Evolutionary conservation across 1,139 yeast genomes (phyloP).

Genomic region (Nakaseomyces uthaithaninus): DNA sequence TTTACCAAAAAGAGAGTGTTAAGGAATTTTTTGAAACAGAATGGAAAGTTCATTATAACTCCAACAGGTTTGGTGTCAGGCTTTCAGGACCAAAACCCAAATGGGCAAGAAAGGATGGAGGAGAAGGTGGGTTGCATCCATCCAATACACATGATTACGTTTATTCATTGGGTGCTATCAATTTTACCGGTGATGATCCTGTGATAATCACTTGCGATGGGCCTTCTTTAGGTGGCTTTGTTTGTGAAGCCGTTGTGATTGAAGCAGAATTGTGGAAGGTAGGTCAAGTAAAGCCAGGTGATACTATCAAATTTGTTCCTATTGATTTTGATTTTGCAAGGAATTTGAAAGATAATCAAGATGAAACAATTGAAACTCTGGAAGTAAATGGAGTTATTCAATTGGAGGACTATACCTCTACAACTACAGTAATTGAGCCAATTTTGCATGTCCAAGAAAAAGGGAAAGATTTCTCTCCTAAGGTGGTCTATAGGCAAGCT

Average conservation of each 20-base stretch:
- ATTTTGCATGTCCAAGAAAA: conserved; percentile 44
- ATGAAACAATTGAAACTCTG: conserved; percentile 40
- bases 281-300: conserved; percentile 97
- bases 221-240: conserved; percentile 95
- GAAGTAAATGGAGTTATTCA: not conserved
- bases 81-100: conserved; percentile 90
- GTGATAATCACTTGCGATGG: conserved; percentile 96
- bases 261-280: conserved; percentile 98
- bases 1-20: conserved; percentile 70
- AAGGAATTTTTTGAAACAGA: conserved; percentile 62
- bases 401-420: conserved; percentile 13
- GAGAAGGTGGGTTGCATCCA: conserved; percentile 96
- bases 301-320: conserved; percentile 70
- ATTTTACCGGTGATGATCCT: conserved; percentile 97
- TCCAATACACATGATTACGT: conserved; percentile 97
- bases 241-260: conserved; percentile 90
- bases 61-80: conserved; percentile 93
- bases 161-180: conserved; percentile 90
- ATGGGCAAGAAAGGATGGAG: conserved; percentile 98
- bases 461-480: conserved; percentile 49
- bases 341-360: conserved; percentile 52
- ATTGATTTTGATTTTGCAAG: conserved; percentile 62
- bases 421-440: conserved; percentile 34
- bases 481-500: conserved; percentile 84
- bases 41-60: conserved; percentile 96